Evolutionary conservation across 2,329 filamentous ascomycete species (phyloP), one percentile per base, ranked within the genome.

Genomic region (Microdochium trichocladiopsis): DNA sequence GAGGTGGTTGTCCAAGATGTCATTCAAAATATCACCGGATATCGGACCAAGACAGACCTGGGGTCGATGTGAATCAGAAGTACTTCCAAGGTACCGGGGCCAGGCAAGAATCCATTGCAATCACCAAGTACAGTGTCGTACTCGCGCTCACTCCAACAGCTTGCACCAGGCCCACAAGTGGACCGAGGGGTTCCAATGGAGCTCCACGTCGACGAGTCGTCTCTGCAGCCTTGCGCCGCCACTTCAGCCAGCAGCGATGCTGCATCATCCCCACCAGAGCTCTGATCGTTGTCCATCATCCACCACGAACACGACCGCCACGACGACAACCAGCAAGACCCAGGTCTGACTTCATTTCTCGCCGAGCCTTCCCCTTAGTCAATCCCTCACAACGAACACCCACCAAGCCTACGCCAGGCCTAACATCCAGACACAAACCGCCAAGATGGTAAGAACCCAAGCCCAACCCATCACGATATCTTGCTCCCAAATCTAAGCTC

Each of bases 321-420:
- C 12, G 18, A 45, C 41, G 9, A 37, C 33, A 16, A 37, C 5
- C 6, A 8, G 4, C 33, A 4, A 37, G 4, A 16, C 33, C 5
- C 5, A 12, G 14, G 45, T 4, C 23, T 4, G 14, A 47, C 18
- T 14, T 10, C 4, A 47, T 47, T 18, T 16, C 3, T 73, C n/a
- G n/a, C n/a, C n/a, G 76, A n/a, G 64, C 69, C 14, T 64, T 77
- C 54, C 84, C 83, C 56, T 72, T 82, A 2, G 57, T 67, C 1
- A 84, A 31, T 8, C 28, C 28, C 14, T 31, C 8, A 31, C 28
- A 8, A 8, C 47, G 47, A n/a, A 25, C 28, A 31, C 80, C 2
- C 82, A 84, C 56, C 50, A 82, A 1, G 28, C 28, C 28, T 31
- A 31, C 8, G 28, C 28, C 28, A 31, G 28, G 28, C 28, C 28